Base-by-base conservation (phyloP, 2,329 filamentous ascomycete species). In the Parastagonospora nodorum region DNA sequence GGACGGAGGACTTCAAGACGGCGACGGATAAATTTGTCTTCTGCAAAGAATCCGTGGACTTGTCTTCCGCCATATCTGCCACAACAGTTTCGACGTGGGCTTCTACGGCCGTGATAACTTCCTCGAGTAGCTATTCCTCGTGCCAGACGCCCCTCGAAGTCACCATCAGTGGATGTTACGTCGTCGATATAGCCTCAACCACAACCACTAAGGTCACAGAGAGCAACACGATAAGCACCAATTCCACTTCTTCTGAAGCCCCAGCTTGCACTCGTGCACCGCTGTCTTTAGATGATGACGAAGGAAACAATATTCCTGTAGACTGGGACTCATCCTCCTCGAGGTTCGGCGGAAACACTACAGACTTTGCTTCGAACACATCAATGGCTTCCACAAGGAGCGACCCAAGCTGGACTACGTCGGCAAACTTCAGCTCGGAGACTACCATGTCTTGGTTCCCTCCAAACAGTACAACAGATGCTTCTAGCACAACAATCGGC, bases 201-300 rank as follows among this genome's bases (percentile, higher is more conserved):
- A 58, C 51, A 8, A 64, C 61, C 1, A 57, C 59, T 1, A 58
- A 55, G 1, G 35, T 40, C 1, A 60, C 54, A 0, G 37, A 41
- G 12, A 58, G 39, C 11, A 48, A 31, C n/a, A 55, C 54, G 7
- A 30, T 48, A 2, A 55, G 46, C 31, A 45, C 38, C 7, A 49
- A 29, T 24, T 24, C 19, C 3, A 37, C 19, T 37, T 37, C 35
- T 5, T 49, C 45, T 15, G 51, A 55, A 15, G 51, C 31, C 10
- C 57, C 55, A 14, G 53, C 54, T 10, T 71, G 67, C 30, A 64
- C 60, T 5, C 45, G 48, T 4, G 62, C 54, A 8, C 56, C 64
- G 6, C 54, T 69, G 4, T 55, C 46, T n/a, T 49, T 69, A 1
- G 64, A 71, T 35, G 66, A 69, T n/a, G 65, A 69, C 28, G 58